Base-by-base conservation (phyloP, 768 basidiomycete species). In the Strobilomyces dryophilus region DNA sequence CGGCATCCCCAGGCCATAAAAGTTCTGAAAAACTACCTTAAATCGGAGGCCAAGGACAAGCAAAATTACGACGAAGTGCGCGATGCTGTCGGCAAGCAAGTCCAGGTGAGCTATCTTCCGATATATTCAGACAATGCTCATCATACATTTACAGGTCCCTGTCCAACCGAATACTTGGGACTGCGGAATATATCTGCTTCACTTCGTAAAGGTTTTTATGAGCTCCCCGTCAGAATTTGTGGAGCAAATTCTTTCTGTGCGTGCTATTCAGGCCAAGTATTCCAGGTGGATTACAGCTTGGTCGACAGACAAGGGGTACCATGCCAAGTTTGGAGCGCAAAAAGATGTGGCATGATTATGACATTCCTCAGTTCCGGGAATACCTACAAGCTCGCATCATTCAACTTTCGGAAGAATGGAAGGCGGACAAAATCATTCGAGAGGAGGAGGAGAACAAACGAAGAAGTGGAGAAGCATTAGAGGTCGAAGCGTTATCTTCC, bases 131-230 rank as follows among this genome's bases (percentile, higher is more conserved):
- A 43, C 2, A 31, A 43, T 27, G 21, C 20, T 40, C 35, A 42
- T 52, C 20, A 66, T 29, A 8, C 21, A 15, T 29, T 35, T 39
- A 5, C 58, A 95, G 92, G 91, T 94, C 4, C 95, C 95, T 4
- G 73, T 75, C 21, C 97, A 99, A 65, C 82, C 83, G 15, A 98
- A 98, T 65, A 90, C 76, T 57, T 90, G 85, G 63, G 95, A 98
- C 67, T 99, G 97, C 60, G 97, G 97, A 7, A 66, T 97, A 27
- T 99, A 91, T 67, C 76, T 98, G 12, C 74, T 98, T 11, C 93
- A 98, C 63, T 92, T 92, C 47, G 88, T 85, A 8, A 75, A 84
- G 60, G 82, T 80, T 0, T 90, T 98, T 64, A 80, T 97, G 69
- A 71, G 65, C 8, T 71, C 87, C 49, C 87, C 92, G 0, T 62